Base-by-base conservation (phyloP, 805 yeast species). In the Saccharomycopsis olivae region DNA sequence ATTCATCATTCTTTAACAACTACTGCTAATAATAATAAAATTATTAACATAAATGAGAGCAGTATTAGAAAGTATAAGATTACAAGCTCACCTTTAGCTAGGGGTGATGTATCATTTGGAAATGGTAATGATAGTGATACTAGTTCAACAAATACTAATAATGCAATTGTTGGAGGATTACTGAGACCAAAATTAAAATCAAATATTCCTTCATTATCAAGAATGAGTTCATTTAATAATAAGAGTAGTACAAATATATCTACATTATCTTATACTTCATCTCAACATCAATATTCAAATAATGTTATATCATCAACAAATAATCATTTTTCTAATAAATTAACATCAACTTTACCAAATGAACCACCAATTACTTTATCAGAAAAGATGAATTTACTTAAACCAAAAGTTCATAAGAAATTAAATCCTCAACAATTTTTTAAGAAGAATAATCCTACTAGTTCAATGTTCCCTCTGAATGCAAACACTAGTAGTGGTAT, bases 361-460 rank as follows among this genome's bases (percentile, higher is more conserved):
- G 46, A 42, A 23, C 48, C 48, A 5, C 48, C 48, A 17, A 41
- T 45, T 18, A 35, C 48, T 4, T 27, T 45, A 4, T 31, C n/a
- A 23, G 48, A 45, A 28, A 45, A 45, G 29, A 45, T 45, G 18
- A 45, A 45, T 34, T 18, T 45, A 31, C 29, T 45, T 9, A 33
- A 41, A 17, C 43, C 46, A 5, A 41, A 33, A 5, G 29, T 14
- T 13, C 29, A 34, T 15, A 32, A n/a, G n/a, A n/a, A n/a, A n/a
- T n/a, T n/a, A n/a, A n/a, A n/a, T n/a, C n/a, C n/a, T n/a, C n/a
- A n/a, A n/a, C n/a, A n/a, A n/a, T n/a, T n/a, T n/a, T n/a, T n/a
- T n/a, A n/a, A n/a, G n/a, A n/a, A n/a, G n/a, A n/a, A n/a, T n/a
- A n/a, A n/a, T n/a, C n/a, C n/a, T n/a, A n/a, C n/a, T n/a, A n/a